Evolutionary conservation across 2,329 filamentous ascomycete genomes (phyloP), one percentile per base, ranked within the genome.

Genomic region (Trichophyton verrucosum): DNA sequence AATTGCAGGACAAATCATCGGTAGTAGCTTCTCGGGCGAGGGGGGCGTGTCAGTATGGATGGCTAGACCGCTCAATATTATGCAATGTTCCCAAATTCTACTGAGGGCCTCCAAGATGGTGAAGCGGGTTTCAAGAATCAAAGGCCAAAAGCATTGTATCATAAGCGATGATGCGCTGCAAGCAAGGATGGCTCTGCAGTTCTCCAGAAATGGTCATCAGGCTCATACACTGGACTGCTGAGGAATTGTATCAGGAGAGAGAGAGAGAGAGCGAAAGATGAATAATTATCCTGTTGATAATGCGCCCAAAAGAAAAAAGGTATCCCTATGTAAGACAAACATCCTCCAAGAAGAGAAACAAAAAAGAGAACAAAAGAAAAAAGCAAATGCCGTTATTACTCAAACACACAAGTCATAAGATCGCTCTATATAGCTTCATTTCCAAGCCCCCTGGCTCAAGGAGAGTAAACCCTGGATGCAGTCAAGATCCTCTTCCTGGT

Each of bases 381-480:
- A 13, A 55, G 33, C 33, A 36, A 55, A 55, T 36, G n/a, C 51
- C 51, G 20, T 55, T 33, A 55, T 20, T 55, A 55, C 51, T 7
- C 27, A 55, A 17, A 33, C 24, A 55, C n/a, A 55, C 51, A 36
- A 30, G 51, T 55, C 51, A 36, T 55, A 55, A 55, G 13, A 27
- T 55, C 7, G 51, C 51, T 55, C 51, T 55, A 55, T 36, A 55
- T 55, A 36, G n/a, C 24, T 55, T 57, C 55, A 87, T 69, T 84
- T 82, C 91, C 91, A 96, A 69, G 89, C 89, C n/a, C 91, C 92
- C 75, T 95, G 89, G 68, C 90, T 95, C 53, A 97, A 79, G 58
- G 89, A 92, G 64, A 96, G 73, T 65, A 97, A 75, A n/a, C 90
- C 90, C 60, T 92, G 89, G 55, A 96, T 86, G 69, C 90, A 95